phyloP scores from a whole-genome alignment of 148 eudicot species.

The Arctostaphylos glauca region DNA sequence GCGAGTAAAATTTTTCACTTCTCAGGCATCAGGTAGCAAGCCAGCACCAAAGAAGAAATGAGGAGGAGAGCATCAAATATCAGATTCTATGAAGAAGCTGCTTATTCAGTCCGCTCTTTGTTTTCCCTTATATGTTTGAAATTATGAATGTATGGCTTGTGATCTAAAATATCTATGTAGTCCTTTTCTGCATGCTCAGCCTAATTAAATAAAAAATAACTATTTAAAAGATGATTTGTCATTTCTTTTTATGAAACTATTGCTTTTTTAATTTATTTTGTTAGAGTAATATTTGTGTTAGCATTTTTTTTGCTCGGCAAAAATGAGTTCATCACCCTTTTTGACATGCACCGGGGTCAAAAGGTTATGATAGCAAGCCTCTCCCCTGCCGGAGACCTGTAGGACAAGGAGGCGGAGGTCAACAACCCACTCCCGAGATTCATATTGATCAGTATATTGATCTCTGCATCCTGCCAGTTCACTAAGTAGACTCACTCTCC shows the following conservation, averaged over 20 bases:
- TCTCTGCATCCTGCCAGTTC: too few species aligned
- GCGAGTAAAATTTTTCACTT: background rate
- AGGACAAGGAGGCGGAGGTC: slow-evolving; percentile 7
- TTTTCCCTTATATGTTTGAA: background rate
- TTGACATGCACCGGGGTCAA: background rate
- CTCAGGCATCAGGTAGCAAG: slow-evolving; percentile 28
- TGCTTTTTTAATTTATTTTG: too few species aligned
- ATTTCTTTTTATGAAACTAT: background rate
- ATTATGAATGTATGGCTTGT: background rate
- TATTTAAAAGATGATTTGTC: background rate
- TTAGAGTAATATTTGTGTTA: too few species aligned
- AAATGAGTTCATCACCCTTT: background rate
- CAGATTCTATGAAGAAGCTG: background rate
- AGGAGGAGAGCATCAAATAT: background rate
- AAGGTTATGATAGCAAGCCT: slow-evolving; percentile 9
- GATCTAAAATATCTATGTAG: background rate
- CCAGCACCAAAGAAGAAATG: slow-evolving; percentile 6
- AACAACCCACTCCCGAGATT: background rate
- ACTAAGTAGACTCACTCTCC: too few species aligned
- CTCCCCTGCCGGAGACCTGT: background rate
- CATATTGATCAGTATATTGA: too few species aligned
- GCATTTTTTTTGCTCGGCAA: background rate
- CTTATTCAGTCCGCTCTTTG: background rate
- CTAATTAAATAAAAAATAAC: background rate
- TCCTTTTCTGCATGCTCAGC: background rate